Conservation (phyloP, 2,329 filamentous ascomycete species). For the Diaporthe eres region DNA sequence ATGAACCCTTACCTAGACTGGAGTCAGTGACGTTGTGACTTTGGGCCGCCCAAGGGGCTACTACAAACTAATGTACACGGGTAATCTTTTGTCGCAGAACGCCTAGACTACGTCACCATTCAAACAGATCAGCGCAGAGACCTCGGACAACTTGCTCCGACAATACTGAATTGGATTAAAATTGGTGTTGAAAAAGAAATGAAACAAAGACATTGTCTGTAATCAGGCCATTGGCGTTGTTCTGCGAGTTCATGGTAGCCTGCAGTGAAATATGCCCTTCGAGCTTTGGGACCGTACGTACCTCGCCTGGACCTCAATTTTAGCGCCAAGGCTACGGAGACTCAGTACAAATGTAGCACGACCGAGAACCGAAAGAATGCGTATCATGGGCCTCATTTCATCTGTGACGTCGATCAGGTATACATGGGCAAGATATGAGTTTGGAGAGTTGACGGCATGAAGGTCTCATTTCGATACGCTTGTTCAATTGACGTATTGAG, state of each 20-base stretch:
- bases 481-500: not conserved
- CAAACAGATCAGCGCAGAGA: not conserved
- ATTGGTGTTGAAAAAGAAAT: not conserved
- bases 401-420: not conserved
- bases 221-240: not conserved
- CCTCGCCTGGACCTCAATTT: not conserved
- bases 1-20: not conserved
- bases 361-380: not conserved
- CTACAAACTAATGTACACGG: not conserved
- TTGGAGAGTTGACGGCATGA: too few relatives aligned
- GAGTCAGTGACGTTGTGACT: conserved; percentile 26
- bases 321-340: not conserved
- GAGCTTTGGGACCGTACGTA: not conserved
- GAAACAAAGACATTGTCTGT: not conserved
- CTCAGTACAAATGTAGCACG: too few relatives aligned
- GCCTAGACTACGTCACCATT: conserved; percentile 23
- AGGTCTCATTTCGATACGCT: too few relatives aligned
- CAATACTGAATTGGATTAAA: not conserved
- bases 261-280: not conserved
- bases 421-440: too few relatives aligned
- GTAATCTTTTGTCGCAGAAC: not conserved
- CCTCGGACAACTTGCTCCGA: not conserved
- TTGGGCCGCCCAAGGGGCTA: not conserved
- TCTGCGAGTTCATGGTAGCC: too few relatives aligned
- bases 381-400: not conserved